Conservation (phyloP, 2,329 filamentous ascomycete genomes). For the Aspergillus candidus region DNA sequence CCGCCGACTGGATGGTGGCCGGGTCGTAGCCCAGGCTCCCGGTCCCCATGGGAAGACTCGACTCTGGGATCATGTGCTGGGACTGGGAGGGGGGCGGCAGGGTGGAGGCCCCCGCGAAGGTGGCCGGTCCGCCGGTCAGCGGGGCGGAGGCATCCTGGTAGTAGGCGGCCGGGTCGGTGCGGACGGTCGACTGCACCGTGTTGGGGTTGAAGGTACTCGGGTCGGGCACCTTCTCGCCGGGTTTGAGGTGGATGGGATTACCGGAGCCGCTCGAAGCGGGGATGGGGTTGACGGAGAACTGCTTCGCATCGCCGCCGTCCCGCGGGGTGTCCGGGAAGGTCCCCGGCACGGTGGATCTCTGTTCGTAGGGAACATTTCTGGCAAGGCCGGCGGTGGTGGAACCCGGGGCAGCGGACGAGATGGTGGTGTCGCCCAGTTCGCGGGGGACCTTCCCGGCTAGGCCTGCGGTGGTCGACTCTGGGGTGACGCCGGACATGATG, state of each 20-base stretch:
- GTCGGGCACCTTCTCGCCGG: constrained; percentile 75
- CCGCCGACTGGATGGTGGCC: constrained; percentile 47
- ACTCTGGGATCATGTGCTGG: constrained; percentile 70
- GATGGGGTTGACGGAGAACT: constrained; percentile 50
- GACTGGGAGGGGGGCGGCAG: constrained; percentile 53
- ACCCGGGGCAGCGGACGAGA: constrained; percentile 61
- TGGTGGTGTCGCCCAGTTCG: constrained; percentile 38
- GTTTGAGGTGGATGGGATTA: constrained; percentile 73
- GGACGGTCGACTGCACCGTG: constrained; percentile 60
- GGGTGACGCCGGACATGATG: constrained; percentile 57
- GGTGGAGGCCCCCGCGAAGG: constrained; percentile 38
- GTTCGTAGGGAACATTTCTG: constrained; percentile 59
- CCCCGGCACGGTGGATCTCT: constrained; percentile 51
- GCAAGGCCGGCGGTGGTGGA: constrained; percentile 67
- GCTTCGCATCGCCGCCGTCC: constrained; percentile 39
- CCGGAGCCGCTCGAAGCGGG: constrained; percentile 54
- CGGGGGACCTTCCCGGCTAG: constrained; percentile 33
- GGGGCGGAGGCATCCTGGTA: constrained; percentile 60
- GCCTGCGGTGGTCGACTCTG: constrained; percentile 64
- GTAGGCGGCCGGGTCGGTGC: constrained; percentile 77
- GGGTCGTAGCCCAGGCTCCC: constrained; percentile 42
- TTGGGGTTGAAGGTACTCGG: constrained; percentile 58
- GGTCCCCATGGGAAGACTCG: constrained; percentile 64
- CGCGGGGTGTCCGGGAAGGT: constrained; percentile 66
- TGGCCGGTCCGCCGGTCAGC: constrained; percentile 33